Base-by-base conservation (phyloP, 441 rosid genomes). In the Gossypium davidsonii region DNA sequence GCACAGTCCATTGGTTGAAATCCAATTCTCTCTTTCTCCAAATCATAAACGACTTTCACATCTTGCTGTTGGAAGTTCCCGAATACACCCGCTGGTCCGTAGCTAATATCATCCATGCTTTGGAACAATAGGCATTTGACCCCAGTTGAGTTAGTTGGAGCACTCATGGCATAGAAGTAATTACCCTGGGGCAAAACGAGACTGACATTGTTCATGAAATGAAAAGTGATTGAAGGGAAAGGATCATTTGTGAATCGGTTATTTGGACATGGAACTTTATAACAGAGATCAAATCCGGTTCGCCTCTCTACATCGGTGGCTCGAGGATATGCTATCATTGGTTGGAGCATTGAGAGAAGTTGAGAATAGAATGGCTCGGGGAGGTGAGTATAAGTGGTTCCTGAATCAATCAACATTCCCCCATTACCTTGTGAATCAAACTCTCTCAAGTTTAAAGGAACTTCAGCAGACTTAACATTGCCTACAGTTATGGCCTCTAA, bases 1-100 rank as follows among this genome's bases (percentile, higher is more conserved):
- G 91, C 89, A 79, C 98, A 93, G 65, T 93, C 96, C 87, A 78
- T 86, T 5, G 88, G 79, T 72, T 77, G 94, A 83, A 93, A 86
- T 68, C 98, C 96, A 56, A 93, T 78, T 76, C 94, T 90, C 62
- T 83, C 89, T 17, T 85, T 85, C 84, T 81, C 86, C 85, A 93
- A 79, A 77, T 93, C 97, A 82, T 93, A 91, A 9, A 90, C 87
- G 39, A 93, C 90, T 72, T 87, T 76, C 74, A 91, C 77, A 73
- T 93, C 86, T 59, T 91, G 97, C 48, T 93, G 97, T 21, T 91
- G 98, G 82, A 90, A 93, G 79, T 89, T 91, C 78, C 97, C 94
- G 7, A 89, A 88, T 8, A 91, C 88, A 3, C 87, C 96, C 2
- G 91, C 91, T 0, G 94, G 96, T 58, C 98, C 98, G 52, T 85